Conservation (phyloP, 768 basidiomycete species). For the Solioccasus polychromus region DNA sequence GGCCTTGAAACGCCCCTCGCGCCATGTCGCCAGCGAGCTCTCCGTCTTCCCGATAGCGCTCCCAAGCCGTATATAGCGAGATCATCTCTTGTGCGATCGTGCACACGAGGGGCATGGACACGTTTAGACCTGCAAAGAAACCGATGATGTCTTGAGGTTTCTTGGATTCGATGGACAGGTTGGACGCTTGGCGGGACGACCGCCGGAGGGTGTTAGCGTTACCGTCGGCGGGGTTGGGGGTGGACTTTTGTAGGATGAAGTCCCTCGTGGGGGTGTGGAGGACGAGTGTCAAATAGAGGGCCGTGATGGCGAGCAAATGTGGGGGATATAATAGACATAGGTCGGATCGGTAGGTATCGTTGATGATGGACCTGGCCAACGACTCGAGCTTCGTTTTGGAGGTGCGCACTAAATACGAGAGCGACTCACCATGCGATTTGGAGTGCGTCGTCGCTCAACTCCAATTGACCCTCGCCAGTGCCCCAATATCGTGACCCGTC, state of each 20-base stretch:
- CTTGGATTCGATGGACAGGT: constrained; percentile 27
- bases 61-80: constrained; percentile 87
- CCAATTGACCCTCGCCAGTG: constrained; percentile 73
- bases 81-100: constrained; percentile 91
- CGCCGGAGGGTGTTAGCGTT: constrained; percentile 45
- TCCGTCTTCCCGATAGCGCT: constrained; percentile 69
- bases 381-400: background rate
- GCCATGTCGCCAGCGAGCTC: constrained; percentile 31
- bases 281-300: constrained; percentile 84
- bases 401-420: background rate
- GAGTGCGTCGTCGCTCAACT: constrained; percentile 70
- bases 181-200: constrained; percentile 48
- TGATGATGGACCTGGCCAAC: constrained; percentile 83
- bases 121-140: constrained; percentile 84
- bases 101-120: constrained; percentile 77
- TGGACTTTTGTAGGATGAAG: constrained; percentile 38
- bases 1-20: constrained; percentile 16
- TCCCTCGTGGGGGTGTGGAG: constrained; percentile 60
- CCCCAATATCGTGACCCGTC: constrained; percentile 74
- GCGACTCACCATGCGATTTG: constrained; percentile 84
- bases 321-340: constrained; percentile 94
- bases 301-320: constrained; percentile 89
- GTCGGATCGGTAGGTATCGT: constrained; percentile 93
- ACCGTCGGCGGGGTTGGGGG: constrained; percentile 21
- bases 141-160: constrained; percentile 65